Percentiles rank a stretch among this genome's conserved stretches.
Evolutionary conservation across 768 basidiomycete genomes (phyloP).

Genomic region (Tylopilus sp.): DNA sequence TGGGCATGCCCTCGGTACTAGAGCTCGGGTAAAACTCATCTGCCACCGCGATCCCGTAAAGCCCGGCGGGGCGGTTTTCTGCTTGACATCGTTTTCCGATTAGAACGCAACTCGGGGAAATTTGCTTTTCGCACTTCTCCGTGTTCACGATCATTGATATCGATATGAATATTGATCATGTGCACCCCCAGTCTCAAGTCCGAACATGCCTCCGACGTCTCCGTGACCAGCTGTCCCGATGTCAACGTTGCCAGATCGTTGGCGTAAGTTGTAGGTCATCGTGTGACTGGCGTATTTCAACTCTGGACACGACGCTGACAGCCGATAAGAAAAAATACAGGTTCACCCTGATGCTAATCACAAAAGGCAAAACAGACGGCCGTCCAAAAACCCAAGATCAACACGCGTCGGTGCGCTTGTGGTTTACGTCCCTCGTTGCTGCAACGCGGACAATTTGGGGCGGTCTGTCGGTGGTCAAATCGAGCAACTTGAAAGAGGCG

Average conservation of each 20-base stretch:
- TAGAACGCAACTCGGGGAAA: background rate
- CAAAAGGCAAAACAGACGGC: background rate
- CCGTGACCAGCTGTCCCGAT: conserved; percentile 6
- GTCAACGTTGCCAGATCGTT: background rate
- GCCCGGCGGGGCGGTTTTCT: background rate
- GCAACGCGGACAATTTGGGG: conserved; percentile 1
- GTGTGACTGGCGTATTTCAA: background rate
- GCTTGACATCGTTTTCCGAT: background rate
- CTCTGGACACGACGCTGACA: background rate
- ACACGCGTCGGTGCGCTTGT: conserved; percentile 23
- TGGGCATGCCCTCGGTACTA: conserved; percentile 1
- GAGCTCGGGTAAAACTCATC: conserved; percentile 1
- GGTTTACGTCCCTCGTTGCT: conserved; percentile 19
- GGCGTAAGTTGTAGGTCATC: background rate
- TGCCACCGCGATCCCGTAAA: conserved; percentile 19
- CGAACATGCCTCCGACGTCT: background rate
- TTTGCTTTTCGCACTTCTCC: background rate
- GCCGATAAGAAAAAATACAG: conserved; percentile 1
- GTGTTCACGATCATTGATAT: conserved; percentile 3
- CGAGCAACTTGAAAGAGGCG: conserved; percentile 15
- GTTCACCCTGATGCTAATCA: background rate
- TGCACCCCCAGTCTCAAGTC: background rate
- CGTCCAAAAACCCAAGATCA: background rate
- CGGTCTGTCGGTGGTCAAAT: conserved; percentile 12
- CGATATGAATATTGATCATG: too few species aligned